Evolutionary conservation across 2,329 filamentous ascomycete species (phyloP), one percentile per base, ranked within the genome.

Genomic region (Rosellinia necatrix): DNA sequence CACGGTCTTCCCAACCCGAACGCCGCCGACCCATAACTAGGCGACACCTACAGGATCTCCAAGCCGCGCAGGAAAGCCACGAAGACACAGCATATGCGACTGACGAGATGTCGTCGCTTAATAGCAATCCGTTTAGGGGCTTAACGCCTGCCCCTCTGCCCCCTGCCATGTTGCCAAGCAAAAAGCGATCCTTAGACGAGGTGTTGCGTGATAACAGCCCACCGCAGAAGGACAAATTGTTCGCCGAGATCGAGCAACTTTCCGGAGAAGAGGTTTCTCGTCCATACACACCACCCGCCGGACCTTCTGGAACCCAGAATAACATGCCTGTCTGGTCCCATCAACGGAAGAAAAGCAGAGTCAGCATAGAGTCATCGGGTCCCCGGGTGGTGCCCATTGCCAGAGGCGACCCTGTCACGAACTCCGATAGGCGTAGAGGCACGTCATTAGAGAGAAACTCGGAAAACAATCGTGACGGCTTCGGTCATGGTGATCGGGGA

Each of bases 141-240:
- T 53, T 67, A 8, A 62, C 59, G 3, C 63, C 56, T 32, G 29
- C 58, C 7, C 63, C 65, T 7, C 43, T 65, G 27, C 60, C 53
- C 22, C 47, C 35, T 17, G 58, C 30, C 48, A 57, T 64, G 55
- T 30, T 46, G 48, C 63, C 44, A 43, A 61, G 6, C 21, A 69
- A 29, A 61, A 71, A 62, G 53, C 63, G 51, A 40, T 64, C 21
- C 34, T 51, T 62, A 6, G 62, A 58, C 7, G 66, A 65, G 42
- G 57, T 69, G n/a, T 43, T 65, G 15, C 34, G 48, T 3, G 66
- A 70, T 29, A 60, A 68, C 29, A 69, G 57, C 4, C 43, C 56
- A 3, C 61, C 67, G 9, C 59, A 67, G 50, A 58, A 66, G 53
- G 68, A 72, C 51, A 69, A 66, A 46, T 54, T 73, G 48, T 59